Conservation (phyloP, 2,329 filamentous ascomycete species). For the Alternaria conjuncta region DNA sequence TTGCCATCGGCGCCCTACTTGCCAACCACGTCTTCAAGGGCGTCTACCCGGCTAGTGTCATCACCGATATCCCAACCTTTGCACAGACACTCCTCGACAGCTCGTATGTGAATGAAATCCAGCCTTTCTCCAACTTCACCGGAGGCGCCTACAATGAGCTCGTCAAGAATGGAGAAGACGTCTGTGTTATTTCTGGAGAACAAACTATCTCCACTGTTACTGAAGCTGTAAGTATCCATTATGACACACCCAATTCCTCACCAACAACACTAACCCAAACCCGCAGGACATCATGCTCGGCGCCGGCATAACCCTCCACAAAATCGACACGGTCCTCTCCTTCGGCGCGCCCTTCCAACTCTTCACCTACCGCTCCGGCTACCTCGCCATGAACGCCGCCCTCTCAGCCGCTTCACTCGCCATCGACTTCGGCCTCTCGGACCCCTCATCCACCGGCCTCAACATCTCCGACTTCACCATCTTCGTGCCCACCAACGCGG, state of each 20-base stretch:
- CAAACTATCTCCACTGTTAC: conserved; percentile 57
- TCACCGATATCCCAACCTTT: conserved; percentile 51
- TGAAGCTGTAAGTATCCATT: conserved; percentile 50
- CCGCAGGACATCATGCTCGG: conserved; percentile 33
- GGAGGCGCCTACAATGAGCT: conserved; percentile 63
- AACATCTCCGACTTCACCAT: conserved; percentile 71
- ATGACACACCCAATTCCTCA: neutral
- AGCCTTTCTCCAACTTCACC: conserved; percentile 63
- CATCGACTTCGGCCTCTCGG: conserved; percentile 27
- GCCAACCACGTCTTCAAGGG: conserved; percentile 65
- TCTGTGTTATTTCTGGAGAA: conserved; percentile 60
- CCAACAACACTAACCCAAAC: neutral
- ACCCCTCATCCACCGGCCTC: conserved; percentile 20
- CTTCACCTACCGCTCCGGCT: conserved; percentile 35
- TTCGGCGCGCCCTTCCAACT: conserved; percentile 37
- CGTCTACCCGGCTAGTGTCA: conserved; percentile 49
- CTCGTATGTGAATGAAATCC: conserved; percentile 39
- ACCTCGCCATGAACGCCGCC: conserved; percentile 29
- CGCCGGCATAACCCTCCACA: conserved; percentile 36
- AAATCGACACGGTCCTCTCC: conserved; percentile 31
- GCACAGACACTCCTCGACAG: conserved; percentile 58
- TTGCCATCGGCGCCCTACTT: conserved; percentile 54
- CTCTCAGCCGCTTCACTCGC: conserved; percentile 20
- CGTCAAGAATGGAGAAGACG: conserved; percentile 48
- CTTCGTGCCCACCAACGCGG: conserved; percentile 77